These are phyloP conservation scores for Leccinellum albellum DNA, from an alignment of 768 basidiomycete genomes.

Conservation along the genomic window DNA sequence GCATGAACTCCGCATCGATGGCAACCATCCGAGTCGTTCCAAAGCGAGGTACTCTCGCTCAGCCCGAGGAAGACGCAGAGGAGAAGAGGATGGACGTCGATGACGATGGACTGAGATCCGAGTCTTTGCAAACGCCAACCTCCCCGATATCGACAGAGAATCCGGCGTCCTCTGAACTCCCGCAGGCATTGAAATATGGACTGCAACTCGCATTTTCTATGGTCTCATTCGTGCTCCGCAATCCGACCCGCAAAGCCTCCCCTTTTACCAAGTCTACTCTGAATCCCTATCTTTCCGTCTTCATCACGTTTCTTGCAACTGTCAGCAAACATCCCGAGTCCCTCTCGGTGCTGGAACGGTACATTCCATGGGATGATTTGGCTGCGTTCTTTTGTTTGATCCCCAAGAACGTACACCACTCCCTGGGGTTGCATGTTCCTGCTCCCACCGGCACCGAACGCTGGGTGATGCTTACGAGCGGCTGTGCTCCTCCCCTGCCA, in stretches of 20 bases:
- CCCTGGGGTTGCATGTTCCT: slow-evolving; percentile 39
- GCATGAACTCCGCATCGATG: slow-evolving; percentile 35
- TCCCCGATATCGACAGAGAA: slow-evolving; percentile 32
- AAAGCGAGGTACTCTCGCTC: slow-evolving; percentile 38
- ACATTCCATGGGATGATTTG: slow-evolving; percentile 82
- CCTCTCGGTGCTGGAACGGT: slow-evolving; percentile 62
- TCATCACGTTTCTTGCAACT: slow-evolving; percentile 87
- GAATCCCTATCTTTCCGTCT: slow-evolving; percentile 83
- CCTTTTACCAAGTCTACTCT: slow-evolving; percentile 52
- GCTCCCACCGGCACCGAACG: slow-evolving; percentile 40
- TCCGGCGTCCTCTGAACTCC: slow-evolving; percentile 41
- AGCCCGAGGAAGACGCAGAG: slow-evolving; percentile 37
- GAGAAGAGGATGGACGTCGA: slow-evolving; percentile 66
- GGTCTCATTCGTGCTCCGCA: slow-evolving; percentile 66
- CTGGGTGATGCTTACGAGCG: slow-evolving; percentile 66
- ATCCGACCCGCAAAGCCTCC: slow-evolving; percentile 57
- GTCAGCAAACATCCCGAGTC: slow-evolving; percentile 62
- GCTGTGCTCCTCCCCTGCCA: slow-evolving; percentile 66
- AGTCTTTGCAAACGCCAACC: slow-evolving; percentile 19
- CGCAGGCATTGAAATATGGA: slow-evolving; percentile 68
- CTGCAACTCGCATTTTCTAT: slow-evolving; percentile 76
- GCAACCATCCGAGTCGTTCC: slow-evolving; percentile 48
- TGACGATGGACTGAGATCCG: slow-evolving; percentile 36
- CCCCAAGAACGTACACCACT: slow-evolving; percentile 49
- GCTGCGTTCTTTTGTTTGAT: slow-evolving; percentile 58